Conservation (phyloP, 768 basidiomycete genomes). For the Mycena kentingensis region DNA sequence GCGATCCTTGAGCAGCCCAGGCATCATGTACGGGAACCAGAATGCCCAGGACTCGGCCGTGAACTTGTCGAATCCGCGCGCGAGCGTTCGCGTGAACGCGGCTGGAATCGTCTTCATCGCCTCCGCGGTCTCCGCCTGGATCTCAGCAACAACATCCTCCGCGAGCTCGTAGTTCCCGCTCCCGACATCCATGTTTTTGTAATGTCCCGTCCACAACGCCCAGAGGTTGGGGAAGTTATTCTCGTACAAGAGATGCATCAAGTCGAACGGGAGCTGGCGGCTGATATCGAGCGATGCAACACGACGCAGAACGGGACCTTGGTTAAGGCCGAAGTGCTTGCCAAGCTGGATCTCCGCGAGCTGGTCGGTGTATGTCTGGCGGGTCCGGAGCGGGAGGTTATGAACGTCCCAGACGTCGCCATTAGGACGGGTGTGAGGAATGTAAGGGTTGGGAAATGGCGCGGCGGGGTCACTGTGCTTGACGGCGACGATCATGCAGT, state of each 20-base stretch:
- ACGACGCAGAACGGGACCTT: slow-evolving; percentile 25
- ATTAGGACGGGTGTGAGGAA: slow-evolving; percentile 7
- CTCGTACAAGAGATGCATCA: slow-evolving; percentile 48
- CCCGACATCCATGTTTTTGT: slow-evolving; percentile 38
- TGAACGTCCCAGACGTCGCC: slow-evolving; percentile 8
- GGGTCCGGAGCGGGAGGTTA: slow-evolving; percentile 26
- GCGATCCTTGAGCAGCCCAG: slow-evolving; percentile 34
- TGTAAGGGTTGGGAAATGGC: slow-evolving; percentile 28
- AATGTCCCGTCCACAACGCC: slow-evolving; percentile 42
- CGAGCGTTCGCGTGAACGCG: slow-evolving; percentile 31
- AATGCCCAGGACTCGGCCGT: slow-evolving; percentile 42
- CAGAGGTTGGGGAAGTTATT: slow-evolving; percentile 42
- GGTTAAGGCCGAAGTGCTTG: slow-evolving; percentile 33
- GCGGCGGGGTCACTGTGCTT: slow-evolving; percentile 3
- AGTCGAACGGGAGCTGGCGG: slow-evolving; percentile 40
- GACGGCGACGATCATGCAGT: slow-evolving; percentile 35
- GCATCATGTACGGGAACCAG: slow-evolving; percentile 40
- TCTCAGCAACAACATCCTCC: slow-evolving; percentile 33
- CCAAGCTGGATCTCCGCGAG: slow-evolving; percentile 12
- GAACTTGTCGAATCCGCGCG: slow-evolving; percentile 27
- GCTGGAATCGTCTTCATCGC: slow-evolving; percentile 34
- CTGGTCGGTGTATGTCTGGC: slow-evolving; percentile 17
- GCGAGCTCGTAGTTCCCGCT: slow-evolving; percentile 29
- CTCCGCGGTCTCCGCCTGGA: slow-evolving; percentile 35
- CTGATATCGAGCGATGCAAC: slow-evolving; percentile 35